These are phyloP conservation scores for Parasarocladium wereldwijsianum DNA, from an alignment of 2,329 filamentous ascomycete species.

Conservation along the genomic window DNA sequence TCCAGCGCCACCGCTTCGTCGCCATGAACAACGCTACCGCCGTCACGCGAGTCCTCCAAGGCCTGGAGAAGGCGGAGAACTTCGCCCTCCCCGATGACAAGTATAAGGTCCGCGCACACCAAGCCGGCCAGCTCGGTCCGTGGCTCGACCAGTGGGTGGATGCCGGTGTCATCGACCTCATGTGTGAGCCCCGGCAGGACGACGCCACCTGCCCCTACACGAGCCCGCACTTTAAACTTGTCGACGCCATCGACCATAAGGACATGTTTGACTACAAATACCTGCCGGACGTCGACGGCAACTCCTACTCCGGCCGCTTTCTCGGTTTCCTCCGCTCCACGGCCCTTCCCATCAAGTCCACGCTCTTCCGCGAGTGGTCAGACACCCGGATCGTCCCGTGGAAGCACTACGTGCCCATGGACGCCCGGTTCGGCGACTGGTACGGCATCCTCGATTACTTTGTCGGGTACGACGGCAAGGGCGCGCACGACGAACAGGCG, in stretches of 20 bases:
- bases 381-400: constrained; percentile 59
- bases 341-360: constrained; percentile 61
- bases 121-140: constrained; percentile 26
- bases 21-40: constrained; percentile 56
- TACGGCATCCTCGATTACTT: constrained; percentile 66
- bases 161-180: constrained; percentile 38
- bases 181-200: constrained; percentile 26
- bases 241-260: constrained; percentile 24
- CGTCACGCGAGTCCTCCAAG: constrained; percentile 32
- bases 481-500: constrained; percentile 40
- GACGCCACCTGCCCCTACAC: constrained; percentile 32
- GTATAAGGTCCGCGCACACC: constrained; percentile 32
- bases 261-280: constrained; percentile 51
- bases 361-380: constrained; percentile 70
- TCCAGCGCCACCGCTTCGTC: constrained; percentile 63
- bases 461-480: constrained; percentile 36
- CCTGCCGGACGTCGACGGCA: constrained; percentile 64
- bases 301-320: constrained; percentile 55
- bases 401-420: constrained; percentile 72
- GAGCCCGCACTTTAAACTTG: constrained; percentile 25
- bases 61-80: constrained; percentile 28
- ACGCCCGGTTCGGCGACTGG: constrained; percentile 57
- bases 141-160: constrained; percentile 37
- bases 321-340: constrained; percentile 55
- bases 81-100: constrained; percentile 34